Conservation (phyloP, 1,284 basidiomycete species). For the Microbotryum scabiosae region DNA sequence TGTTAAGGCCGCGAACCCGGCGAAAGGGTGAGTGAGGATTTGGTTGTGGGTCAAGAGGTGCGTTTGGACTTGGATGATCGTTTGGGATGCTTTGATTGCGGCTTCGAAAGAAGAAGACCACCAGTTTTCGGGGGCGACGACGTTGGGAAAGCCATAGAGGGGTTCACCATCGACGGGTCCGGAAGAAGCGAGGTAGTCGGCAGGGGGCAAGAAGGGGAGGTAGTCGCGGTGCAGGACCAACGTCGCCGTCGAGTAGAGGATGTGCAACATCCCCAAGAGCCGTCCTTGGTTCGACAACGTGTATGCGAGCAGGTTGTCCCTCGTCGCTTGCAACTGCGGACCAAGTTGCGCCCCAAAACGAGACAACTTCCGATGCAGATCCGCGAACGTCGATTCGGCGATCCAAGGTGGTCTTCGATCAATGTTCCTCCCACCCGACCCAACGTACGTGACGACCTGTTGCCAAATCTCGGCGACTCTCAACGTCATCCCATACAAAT, state of each 20-base stretch:
- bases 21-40: slow-evolving; percentile 29
- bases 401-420: slow-evolving; percentile 30
- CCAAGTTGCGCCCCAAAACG: slow-evolving; percentile 17
- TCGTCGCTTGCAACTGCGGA: too few relatives aligned
- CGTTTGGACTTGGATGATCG: not conserved
- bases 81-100: not conserved
- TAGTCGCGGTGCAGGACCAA: slow-evolving; percentile 33
- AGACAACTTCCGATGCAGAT: slow-evolving; percentile 14
- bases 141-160: slow-evolving; percentile 12
- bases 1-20: slow-evolving; percentile 26
- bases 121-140: slow-evolving; percentile 13
- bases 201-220: slow-evolving; percentile 30
- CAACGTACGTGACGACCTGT: slow-evolving; percentile 27
- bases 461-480: slow-evolving; percentile 31
- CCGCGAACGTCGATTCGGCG: slow-evolving; percentile 27
- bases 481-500: slow-evolving; percentile 22
- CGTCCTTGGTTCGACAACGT: slow-evolving; percentile 18
- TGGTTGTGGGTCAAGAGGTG: slow-evolving; percentile 22
- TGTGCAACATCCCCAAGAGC: slow-evolving; percentile 28
- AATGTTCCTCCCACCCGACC: slow-evolving; percentile 26
- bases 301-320: slow-evolving; percentile 27
- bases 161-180: slow-evolving; percentile 33
- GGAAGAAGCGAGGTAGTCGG: slow-evolving; percentile 6
- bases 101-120: slow-evolving; percentile 23
- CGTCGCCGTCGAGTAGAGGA: slow-evolving; percentile 20